phyloP scores from a whole-genome alignment of 805 yeast species.

The Wickerhamomyces sydowiorum region DNA sequence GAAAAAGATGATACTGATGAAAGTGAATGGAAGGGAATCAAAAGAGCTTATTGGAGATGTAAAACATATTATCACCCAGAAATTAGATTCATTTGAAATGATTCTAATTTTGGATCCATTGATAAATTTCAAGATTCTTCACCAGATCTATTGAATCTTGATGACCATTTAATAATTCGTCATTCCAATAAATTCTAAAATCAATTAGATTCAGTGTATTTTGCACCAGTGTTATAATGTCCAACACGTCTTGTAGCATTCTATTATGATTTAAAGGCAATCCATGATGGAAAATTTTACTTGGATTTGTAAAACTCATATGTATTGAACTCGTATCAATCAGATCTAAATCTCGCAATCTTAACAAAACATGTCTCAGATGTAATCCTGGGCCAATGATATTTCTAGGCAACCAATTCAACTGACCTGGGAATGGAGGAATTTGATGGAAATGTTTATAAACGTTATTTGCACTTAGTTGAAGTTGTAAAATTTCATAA shows the following conservation, averaged over 20 bases:
- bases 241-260: not conserved
- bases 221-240: not conserved
- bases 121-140: not conserved
- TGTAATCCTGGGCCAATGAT: no score
- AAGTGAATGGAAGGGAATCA: conserved; percentile 57
- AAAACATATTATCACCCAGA: conserved; percentile 66
- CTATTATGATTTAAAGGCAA: not conserved
- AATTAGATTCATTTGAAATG: conserved; percentile 35
- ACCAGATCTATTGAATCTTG: no score
- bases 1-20: conserved; percentile 28
- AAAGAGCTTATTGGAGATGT: conserved; percentile 64
- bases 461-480: not conserved
- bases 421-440: no score
- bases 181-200: not conserved
- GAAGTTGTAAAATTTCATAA: not conserved
- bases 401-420: no score
- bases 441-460: no score
- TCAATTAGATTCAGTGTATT: not conserved
- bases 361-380: not conserved
- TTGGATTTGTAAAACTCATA: no score
- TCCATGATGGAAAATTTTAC: not conserved
- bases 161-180: not conserved
- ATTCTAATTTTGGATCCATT: no score
- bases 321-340: no score
- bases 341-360: not conserved